Conservation (phyloP, 2,329 filamentous ascomycete species). For the Ceratocystis papillata region DNA sequence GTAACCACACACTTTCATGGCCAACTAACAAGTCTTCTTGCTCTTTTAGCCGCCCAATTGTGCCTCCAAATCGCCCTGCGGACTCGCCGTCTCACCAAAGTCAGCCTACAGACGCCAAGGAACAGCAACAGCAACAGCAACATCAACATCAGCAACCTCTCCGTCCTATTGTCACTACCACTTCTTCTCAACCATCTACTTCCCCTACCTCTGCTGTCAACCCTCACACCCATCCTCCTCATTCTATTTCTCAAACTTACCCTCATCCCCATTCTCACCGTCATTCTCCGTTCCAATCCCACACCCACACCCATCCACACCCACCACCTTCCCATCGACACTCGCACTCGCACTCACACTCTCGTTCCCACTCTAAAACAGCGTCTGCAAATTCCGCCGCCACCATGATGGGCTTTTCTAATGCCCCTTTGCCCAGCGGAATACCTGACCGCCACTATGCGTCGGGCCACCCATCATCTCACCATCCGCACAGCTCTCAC, state of each 20-base stretch:
- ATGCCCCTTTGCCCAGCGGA: constrained; percentile 9
- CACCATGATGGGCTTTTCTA: constrained; percentile 20
- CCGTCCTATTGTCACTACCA: constrained; percentile 4
- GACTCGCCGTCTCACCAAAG: constrained; percentile 10
- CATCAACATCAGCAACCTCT: neutral
- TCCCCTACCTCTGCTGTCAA: constrained; percentile 10
- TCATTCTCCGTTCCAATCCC: neutral
- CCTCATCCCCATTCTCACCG: constrained; percentile 7
- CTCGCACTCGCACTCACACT: constrained; percentile 27
- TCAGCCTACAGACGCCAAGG: neutral
- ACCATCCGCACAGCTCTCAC: neutral
- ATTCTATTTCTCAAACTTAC: neutral
- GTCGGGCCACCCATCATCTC: neutral
- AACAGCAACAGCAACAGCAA: neutral
- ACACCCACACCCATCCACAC: constrained; percentile 27
- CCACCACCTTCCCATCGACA: constrained; percentile 25
- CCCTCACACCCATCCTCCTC: constrained; percentile 11
- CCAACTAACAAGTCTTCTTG: constrained; percentile 8
- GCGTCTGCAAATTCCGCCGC: constrained; percentile 22
- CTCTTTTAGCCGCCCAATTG: constrained; percentile 14
- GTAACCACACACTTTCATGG: neutral
- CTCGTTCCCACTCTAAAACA: constrained; percentile 25
- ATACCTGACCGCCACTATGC: constrained; percentile 13
- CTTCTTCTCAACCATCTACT: neutral
- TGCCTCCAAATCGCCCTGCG: constrained; percentile 7